Evolutionary conservation across 2,329 filamentous ascomycete species (phyloP), one percentile per base, ranked within the genome.

Genomic region (Didymella segeticola): DNA sequence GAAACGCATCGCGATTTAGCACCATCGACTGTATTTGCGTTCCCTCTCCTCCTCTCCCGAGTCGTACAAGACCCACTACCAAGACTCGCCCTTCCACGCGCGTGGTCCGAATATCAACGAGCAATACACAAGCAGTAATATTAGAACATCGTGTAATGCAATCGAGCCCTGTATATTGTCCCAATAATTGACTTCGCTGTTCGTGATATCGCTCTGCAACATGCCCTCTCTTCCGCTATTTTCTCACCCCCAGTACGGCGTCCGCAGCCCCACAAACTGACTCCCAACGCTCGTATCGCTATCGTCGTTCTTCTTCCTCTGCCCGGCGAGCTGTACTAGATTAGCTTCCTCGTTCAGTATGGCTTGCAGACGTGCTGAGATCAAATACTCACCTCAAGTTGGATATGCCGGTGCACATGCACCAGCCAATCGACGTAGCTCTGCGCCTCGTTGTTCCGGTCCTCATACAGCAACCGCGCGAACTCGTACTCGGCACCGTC

Each of bases 391-490:
- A 80, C 79, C 75, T 99, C 95, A 60, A 96, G 81, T 72, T 96
- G 93, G 61, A 99, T 95, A 63, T 90, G 88, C 66, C 93, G 89
- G 77, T 99, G 95, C 58, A 98, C 83, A 75, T 96, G 90, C 53
- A 99, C 95, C 68, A 99, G 81, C 95, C 95, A 99, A 78, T 99
- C 95, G 27, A 98, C 95, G 76, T 98, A 99, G 72, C 90, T 96
- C 78, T 96, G 93, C 29, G 95, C 95, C 78, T 99, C 95, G 64
- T 96, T 96, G 75, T 98, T 98, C 61, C 95, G 85, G 71, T 99
- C 95, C 77, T 99, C 95, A 26, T 96, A 87, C 62, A 99, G 77
- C 77, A 96, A 81, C 47, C 93, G 82, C 7, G 95, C 95, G 79
- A 98, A 99, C 75, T 99, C 95, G 68, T 92, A 98, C 75, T 99